phyloP scores from a whole-genome alignment of 345 rosid genomes.

The Trapa bicornis region DNA sequence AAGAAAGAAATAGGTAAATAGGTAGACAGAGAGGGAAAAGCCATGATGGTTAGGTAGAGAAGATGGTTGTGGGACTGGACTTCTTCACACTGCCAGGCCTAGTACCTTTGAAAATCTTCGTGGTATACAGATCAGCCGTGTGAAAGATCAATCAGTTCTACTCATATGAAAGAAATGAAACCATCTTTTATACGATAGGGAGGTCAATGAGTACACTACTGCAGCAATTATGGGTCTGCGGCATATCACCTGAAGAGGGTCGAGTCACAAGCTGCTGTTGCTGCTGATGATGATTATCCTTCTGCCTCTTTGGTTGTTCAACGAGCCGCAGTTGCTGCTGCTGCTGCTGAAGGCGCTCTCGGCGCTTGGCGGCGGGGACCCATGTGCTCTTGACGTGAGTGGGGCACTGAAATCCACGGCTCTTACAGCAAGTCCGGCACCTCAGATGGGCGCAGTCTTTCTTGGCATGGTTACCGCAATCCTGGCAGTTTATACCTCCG shows the following conservation, averaged over 20 bases:
- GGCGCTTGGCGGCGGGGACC: constrained; percentile 42
- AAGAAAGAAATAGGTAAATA: background rate
- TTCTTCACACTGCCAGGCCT: background rate
- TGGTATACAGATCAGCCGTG: no score
- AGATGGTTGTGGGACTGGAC: constrained; percentile 7
- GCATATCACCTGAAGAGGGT: background rate
- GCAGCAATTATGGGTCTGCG: no score
- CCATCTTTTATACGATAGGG: no score
- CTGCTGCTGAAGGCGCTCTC: constrained; percentile 36
- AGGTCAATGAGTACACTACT: no score
- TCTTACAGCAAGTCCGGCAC: constrained; percentile 42
- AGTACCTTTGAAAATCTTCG: no score
- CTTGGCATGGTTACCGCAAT: constrained; percentile 46
- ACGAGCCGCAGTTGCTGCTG: constrained; percentile 7
- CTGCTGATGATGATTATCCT: background rate
- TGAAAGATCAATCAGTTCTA: background rate
- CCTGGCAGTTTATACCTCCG: constrained; percentile 35
- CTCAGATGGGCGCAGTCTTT: constrained; percentile 30
- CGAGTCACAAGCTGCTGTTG: constrained; percentile 5
- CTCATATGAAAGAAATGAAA: background rate
- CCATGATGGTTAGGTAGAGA: background rate
- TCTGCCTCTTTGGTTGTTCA: constrained; percentile 8
- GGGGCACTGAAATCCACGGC: constrained; percentile 40
- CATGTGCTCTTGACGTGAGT: constrained; percentile 48
- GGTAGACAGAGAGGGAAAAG: background rate